These are phyloP conservation scores for Kalmanozyma brasiliensis DNA, from an alignment of 1,284 basidiomycete species.

Conservation along the genomic window DNA sequence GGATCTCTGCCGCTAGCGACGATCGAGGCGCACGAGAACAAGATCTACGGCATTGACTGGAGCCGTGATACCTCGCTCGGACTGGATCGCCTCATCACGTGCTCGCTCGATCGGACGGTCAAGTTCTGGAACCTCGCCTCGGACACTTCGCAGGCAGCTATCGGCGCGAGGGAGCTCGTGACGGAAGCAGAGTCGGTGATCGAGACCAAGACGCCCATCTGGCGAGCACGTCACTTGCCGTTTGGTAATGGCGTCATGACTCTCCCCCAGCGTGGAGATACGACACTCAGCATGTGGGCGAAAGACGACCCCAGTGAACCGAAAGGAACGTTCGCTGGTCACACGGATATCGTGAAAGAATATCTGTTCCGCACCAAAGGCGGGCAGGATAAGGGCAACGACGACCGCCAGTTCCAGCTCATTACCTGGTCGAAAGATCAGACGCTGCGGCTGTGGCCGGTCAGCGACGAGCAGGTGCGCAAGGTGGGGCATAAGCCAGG, in stretches of 20 bases:
- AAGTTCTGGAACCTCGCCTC: conserved; percentile 64
- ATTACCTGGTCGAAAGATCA: conserved; percentile 98
- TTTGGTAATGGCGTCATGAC: conserved; percentile 91
- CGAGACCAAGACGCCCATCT: conserved; percentile 86
- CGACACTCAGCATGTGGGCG: conserved; percentile 84
- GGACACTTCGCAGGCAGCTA: conserved; percentile 51
- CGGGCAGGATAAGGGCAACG: conserved; percentile 66
- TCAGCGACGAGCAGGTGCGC: conserved; percentile 75
- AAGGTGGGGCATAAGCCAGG: conserved; percentile 71
- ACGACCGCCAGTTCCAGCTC: conserved; percentile 70
- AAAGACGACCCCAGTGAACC: conserved; percentile 72
- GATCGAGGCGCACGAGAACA: conserved; percentile 63
- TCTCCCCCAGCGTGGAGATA: conserved; percentile 87
- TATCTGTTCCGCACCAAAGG: conserved; percentile 89
- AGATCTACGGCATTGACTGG: conserved; percentile 68
- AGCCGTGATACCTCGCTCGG: conserved; percentile 54
- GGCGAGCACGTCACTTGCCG: conserved; percentile 90
- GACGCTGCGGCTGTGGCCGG: conserved; percentile 89
- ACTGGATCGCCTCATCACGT: conserved; percentile 64
- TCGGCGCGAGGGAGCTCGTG: conserved; percentile 57
- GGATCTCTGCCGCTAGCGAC: conserved; percentile 55
- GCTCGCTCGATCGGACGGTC: conserved; percentile 65
- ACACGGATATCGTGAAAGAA: conserved; percentile 93
- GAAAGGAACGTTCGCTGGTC: conserved; percentile 84
- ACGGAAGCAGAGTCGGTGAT: conserved; percentile 71